phyloP scores from a whole-genome alignment of 2,329 filamentous ascomycete genomes.

The Ophiocordyceps camponoti-rufipedis region DNA sequence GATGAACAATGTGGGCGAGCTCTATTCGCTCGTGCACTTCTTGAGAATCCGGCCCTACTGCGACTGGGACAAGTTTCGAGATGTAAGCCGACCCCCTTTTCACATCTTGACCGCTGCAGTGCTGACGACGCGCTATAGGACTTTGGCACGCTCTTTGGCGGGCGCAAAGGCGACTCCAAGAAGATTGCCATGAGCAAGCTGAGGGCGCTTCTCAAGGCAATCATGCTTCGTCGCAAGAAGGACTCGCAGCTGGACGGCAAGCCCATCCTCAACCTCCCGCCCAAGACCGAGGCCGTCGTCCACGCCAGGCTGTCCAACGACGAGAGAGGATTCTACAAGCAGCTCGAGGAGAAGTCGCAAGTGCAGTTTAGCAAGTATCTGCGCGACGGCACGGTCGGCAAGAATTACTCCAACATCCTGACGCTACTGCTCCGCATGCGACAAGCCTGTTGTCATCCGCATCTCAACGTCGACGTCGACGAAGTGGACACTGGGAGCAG shows the following conservation, averaged over 20 bases:
- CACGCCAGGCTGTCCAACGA: slow-evolving; percentile 53
- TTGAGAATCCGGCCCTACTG: slow-evolving; percentile 60
- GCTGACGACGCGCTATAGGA: slow-evolving; percentile 9
- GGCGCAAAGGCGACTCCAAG: slow-evolving; percentile 27
- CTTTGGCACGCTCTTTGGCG: slow-evolving; percentile 22
- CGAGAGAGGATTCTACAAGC: slow-evolving; percentile 62
- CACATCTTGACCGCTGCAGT: not conserved
- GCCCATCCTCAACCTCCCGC: slow-evolving; percentile 60
- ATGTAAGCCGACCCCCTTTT: slow-evolving; percentile 19
- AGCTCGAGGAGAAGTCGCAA: slow-evolving; percentile 49
- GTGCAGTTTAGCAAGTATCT: slow-evolving; percentile 64
- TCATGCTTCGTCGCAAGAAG: slow-evolving; percentile 72
- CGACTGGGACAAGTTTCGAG: slow-evolving; percentile 41
- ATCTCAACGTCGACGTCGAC: slow-evolving; percentile 15
- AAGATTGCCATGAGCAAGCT: slow-evolving; percentile 51
- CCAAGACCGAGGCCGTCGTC: slow-evolving; percentile 59
- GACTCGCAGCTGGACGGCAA: slow-evolving; percentile 61
- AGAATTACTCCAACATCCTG: slow-evolving; percentile 58
- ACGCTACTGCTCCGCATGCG: slow-evolving; percentile 68
- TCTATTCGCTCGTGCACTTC: slow-evolving; percentile 63
- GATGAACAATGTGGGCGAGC: slow-evolving; percentile 68
- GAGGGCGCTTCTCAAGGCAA: slow-evolving; percentile 58
- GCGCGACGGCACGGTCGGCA: slow-evolving; percentile 46
- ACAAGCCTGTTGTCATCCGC: slow-evolving; percentile 38
- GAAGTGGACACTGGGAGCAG: slow-evolving; percentile 12